Evolutionary conservation across 2,329 filamentous ascomycete species (phyloP), one percentile per base, ranked within the genome.

Genomic region (Blastomyces silverae): DNA sequence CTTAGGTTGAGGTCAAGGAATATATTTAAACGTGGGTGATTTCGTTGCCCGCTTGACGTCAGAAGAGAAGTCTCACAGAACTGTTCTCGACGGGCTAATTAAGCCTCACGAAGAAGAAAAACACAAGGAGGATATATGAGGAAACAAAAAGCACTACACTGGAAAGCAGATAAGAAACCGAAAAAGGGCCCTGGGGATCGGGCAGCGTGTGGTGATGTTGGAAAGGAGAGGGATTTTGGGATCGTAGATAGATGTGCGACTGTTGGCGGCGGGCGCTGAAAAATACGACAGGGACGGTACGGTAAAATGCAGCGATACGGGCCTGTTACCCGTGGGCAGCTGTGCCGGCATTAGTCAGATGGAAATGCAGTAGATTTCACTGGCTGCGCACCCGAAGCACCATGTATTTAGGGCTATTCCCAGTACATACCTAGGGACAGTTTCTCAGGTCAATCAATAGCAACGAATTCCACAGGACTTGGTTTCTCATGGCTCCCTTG

Each of bases 131-230:
- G 22, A 37, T 62, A 61, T 42, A 39, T 11, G 48, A 15, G 25
- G 28, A 48, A 56, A 39, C 10, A 7, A 52, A 61, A 50, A 46
- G 57, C n/a, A 65, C 64, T 66, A 64, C 65, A 65, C 56, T 61
- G 28, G 2, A 56, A 65, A 52, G n/a, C 62, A 37, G 39, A n/a
- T 20, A 37, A 20, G 22, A 28, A 50, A 44, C 59, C 7, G 25
- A 61, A 25, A 61, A 44, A 50, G 15, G 15, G 22, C 15, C n/a
- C n/a, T 44, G 17, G 22, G 25, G 37, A 42, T 28, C 15, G 17
- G 28, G 28, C 44, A 48, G 44, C 17, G 39, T 3, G 39, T 50
- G 50, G 22, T 53, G 50, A 6, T 53, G 50, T 53, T 28, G 44
- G 13, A 61, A 28, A 34, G 25, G 46, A n/a, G 46, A 50, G 28